Conservation (phyloP, 108 stramenopile species). For the Nannochloropsis salina region DNA sequence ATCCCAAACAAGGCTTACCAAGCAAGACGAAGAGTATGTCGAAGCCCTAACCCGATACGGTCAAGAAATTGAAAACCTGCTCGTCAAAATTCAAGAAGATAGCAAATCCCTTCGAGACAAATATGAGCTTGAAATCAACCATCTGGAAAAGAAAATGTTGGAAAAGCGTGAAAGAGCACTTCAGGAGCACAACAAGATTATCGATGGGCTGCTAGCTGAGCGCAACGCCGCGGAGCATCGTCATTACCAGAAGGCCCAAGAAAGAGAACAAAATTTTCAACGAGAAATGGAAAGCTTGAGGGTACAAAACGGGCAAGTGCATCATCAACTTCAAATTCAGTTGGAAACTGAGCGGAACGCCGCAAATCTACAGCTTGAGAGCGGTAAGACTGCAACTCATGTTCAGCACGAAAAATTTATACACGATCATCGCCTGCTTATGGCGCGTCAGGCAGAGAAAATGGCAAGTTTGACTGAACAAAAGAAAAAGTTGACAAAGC, state of each 20-base stretch:
- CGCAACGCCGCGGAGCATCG: background rate
- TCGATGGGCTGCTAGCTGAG: background rate
- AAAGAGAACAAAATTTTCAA: background rate
- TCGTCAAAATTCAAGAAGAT: background rate
- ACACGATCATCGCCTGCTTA: constrained; percentile 1
- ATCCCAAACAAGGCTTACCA: background rate
- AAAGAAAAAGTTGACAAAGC: constrained; percentile 15
- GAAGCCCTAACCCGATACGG: constrained; percentile 1
- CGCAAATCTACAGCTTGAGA: background rate
- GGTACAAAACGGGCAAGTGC: background rate
- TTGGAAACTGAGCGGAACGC: constrained; percentile 16
- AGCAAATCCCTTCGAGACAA: background rate
- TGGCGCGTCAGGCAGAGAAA: background rate
- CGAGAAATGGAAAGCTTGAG: background rate
- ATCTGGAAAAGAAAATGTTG: background rate
- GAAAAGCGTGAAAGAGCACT: background rate
- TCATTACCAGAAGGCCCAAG: background rate
- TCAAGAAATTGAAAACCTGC: background rate
- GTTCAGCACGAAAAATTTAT: background rate
- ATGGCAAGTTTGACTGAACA: constrained; percentile 3
- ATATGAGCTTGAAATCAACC: background rate
- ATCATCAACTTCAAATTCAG: constrained; percentile 14
- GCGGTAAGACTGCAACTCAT: background rate
- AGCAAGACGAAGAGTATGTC: background rate
- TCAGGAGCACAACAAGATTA: background rate